phyloP scores from a whole-genome alignment of 1,139 yeast genomes.

The Martiniozyma asiatica region DNA sequence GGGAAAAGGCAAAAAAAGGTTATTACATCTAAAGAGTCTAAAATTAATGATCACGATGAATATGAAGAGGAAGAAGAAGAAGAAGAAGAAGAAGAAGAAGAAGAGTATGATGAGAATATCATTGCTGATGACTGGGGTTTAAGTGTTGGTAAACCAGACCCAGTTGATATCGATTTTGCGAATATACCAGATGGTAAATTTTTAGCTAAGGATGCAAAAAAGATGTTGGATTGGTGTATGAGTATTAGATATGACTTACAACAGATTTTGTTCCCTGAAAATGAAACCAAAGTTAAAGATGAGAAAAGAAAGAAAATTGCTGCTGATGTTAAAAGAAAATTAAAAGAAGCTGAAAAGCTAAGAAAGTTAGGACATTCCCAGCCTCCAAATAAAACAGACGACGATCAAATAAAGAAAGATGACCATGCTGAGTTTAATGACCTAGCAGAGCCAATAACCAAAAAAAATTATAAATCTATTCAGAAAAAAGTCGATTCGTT shows the following conservation, averaged over 20 bases:
- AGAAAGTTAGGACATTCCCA: background rate
- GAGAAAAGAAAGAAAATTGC: background rate
- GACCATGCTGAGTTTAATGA: constrained; percentile 1
- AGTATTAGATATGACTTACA: constrained; percentile 17
- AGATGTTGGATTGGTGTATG: constrained; percentile 13
- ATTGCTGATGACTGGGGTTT: constrained; percentile 19
- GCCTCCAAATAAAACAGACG: background rate
- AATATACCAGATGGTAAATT: constrained; percentile 13
- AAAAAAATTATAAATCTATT: constrained; percentile 11
- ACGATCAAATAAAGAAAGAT: background rate
- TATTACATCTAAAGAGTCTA: background rate
- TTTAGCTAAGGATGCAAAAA: constrained; percentile 14
- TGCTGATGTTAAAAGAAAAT: constrained; percentile 2
- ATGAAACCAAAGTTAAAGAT: constrained; percentile 4
- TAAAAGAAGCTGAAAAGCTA: constrained; percentile 2
- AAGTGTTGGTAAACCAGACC: too few relatives aligned
- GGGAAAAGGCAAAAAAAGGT: background rate
- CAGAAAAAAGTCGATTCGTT: constrained; percentile 15
- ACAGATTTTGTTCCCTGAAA: constrained; percentile 12
- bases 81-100: constrained; percentile 2
- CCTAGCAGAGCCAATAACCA: background rate
- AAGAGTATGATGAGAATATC: too few relatives aligned
- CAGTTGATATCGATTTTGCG: constrained; percentile 11
- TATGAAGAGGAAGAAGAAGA: constrained; percentile 4
- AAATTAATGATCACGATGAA: background rate